These are phyloP conservation scores for Talaromyces sp. DNA, from an alignment of 2,329 filamentous ascomycete genomes.

Conservation along the genomic window DNA sequence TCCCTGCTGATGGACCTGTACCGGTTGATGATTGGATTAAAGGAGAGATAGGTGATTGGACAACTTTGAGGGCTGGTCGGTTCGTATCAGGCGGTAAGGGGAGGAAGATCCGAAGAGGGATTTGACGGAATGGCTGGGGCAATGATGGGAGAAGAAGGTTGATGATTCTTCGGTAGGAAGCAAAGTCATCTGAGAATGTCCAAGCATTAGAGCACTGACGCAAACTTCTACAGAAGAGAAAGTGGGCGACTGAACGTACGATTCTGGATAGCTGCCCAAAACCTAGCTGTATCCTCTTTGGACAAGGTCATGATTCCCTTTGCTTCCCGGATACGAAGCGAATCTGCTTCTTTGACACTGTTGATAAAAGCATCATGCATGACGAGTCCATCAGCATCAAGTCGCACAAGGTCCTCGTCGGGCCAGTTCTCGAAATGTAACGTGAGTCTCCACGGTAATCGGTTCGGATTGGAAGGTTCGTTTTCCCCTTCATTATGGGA, in stretches of 20 bases:
- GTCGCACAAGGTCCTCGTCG: conserved; percentile 55
- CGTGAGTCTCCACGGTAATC: conserved; percentile 61
- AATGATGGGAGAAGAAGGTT: conserved; percentile 67
- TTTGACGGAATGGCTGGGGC: conserved; percentile 69
- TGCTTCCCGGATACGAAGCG: conserved; percentile 79
- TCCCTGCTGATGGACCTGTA: conserved; percentile 19
- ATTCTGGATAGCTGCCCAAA: conserved; percentile 77
- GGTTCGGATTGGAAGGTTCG: conserved; percentile 21
- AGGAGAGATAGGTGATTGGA: conserved; percentile 70
- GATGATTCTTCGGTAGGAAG: conserved; percentile 70
- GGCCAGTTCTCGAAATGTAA: conserved; percentile 61
- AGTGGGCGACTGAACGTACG: conserved; percentile 48
- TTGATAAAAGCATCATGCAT: conserved; percentile 67
- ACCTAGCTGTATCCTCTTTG: conserved; percentile 74
- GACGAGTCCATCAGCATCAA: conserved; percentile 54
- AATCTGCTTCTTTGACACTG: conserved; percentile 77
- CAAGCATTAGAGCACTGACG: background rate
- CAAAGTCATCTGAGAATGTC: conserved; percentile 61
- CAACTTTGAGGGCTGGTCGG: conserved; percentile 56
- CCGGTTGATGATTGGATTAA: conserved; percentile 29
- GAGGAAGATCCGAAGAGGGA: conserved; percentile 87
- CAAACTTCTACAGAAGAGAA: background rate
- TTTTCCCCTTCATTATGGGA: conserved; percentile 19
- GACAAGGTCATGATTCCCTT: conserved; percentile 87
- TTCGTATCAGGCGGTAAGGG: conserved; percentile 59